phyloP scores from a whole-genome alignment of 805 yeast species.

The Saturnispora besseyi region DNA sequence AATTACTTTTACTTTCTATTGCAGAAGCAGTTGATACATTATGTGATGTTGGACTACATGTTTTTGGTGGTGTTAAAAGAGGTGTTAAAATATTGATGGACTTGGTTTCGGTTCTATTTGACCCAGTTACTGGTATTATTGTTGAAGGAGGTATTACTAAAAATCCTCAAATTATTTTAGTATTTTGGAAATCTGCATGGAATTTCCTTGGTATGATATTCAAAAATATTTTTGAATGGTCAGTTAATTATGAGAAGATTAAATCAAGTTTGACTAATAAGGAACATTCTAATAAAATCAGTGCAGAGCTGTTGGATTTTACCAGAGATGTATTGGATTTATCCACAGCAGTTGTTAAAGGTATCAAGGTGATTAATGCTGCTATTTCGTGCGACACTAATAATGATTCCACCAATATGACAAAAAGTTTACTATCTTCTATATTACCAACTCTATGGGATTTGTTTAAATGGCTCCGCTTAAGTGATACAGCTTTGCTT shows the following conservation, averaged over 20 bases:
- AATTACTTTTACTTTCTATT: conserved; percentile 32
- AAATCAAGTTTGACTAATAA: conserved; percentile 15
- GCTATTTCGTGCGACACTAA: conserved; percentile 21
- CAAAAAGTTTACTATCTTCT: conserved; percentile 34
- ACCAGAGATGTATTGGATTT: conserved; percentile 81
- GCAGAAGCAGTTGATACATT: conserved; percentile 35
- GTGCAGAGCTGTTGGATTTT: conserved; percentile 41
- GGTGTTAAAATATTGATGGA: conserved; percentile 71
- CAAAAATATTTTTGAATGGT: conserved; percentile 66
- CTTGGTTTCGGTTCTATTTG: conserved; percentile 50
- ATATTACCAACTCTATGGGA: conserved; percentile 56
- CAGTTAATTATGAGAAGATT: conserved; percentile 30
- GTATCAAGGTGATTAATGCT: conserved; percentile 43
- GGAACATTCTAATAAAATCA: conserved; percentile 19
- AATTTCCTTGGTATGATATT: conserved; percentile 59
- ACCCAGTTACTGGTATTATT: conserved; percentile 56
- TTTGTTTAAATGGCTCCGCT: conserved; percentile 71
- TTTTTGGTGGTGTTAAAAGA: conserved; percentile 25
- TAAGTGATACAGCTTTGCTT: conserved; percentile 70
- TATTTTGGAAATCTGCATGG: conserved; percentile 72
- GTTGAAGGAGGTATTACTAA: conserved; percentile 13
- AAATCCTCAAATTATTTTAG: conserved; percentile 19
- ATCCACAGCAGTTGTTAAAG: conserved; percentile 57
- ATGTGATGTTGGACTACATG: not conserved
- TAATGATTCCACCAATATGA: conserved; percentile 9